Conservation (phyloP, 495 filamentous ascomycete genomes). For the Pseudoneurospora amorphoporcata region DNA sequence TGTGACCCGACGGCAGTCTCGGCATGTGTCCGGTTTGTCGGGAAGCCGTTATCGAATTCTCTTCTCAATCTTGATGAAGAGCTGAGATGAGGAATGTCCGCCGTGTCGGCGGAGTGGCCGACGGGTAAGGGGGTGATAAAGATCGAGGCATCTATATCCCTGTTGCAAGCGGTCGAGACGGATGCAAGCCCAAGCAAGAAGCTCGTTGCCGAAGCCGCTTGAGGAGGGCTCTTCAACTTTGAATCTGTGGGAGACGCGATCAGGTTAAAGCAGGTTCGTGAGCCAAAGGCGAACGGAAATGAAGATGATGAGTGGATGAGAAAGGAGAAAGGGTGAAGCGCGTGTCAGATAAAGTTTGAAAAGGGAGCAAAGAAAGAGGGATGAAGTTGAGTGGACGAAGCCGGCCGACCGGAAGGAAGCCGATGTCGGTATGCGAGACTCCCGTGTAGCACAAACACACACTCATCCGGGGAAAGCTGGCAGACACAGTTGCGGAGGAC, state of each 20-base stretch:
- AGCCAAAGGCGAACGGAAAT: neutral
- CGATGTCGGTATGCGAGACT: neutral
- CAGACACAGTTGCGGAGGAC: neutral
- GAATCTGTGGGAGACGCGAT: conserved; percentile 40
- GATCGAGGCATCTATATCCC: conserved; percentile 66
- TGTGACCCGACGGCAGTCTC: neutral
- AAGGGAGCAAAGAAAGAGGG: neutral
- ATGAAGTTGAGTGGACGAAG: neutral
- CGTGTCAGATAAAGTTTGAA: neutral
- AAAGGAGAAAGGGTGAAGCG: neutral
- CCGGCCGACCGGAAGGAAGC: neutral
- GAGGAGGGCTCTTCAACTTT: conserved; percentile 67
- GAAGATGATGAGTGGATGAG: neutral
- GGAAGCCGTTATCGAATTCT: conserved; percentile 12
- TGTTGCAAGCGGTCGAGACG: conserved; percentile 69
- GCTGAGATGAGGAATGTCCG: conserved; percentile 45
- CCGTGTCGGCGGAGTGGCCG: conserved; percentile 30
- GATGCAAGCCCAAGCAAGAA: conserved; percentile 82
- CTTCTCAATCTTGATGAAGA: conserved; percentile 57
- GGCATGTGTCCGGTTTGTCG: neutral
- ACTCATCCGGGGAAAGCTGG: neutral
- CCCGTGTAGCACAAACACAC: neutral
- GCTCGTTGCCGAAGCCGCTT: conserved; percentile 38
- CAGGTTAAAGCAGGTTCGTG: conserved; percentile 5
- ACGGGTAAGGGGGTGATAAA: conserved; percentile 44